Base-by-base conservation (phyloP, 257 asterid genomes). In the Rubia yunnanensis region DNA sequence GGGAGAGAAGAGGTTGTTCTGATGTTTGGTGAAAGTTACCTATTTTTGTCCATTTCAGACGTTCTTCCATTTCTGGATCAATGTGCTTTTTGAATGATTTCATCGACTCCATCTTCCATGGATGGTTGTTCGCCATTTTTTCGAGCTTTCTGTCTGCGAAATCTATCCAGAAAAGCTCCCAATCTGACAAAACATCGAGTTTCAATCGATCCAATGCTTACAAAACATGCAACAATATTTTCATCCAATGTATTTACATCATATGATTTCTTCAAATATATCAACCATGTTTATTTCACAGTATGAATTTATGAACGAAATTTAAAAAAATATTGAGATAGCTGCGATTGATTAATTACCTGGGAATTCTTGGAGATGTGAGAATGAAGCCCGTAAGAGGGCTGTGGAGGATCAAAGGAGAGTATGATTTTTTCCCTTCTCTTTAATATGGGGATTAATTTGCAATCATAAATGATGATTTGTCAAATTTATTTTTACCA, bases 51-150 rank as follows among this genome's bases (percentile, higher is more conserved):
- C 85, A 76, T 74, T 79, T 87, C 70, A 84, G 73, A 9, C 83
- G 82, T 26, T 87, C 95, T 61, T 90, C 97, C 17, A 76, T 83
- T 28, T 80, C 85, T 14, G 88, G 81, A 78, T 88, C 87, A 53
- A 86, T 69, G 78, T 87, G 92, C 64, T 72, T 74, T 71, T 68
- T 24, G 7, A 85, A 74, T 9, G 84, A 71, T 64, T 65, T 77
- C 56, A 77, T 69, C 1, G 91, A 75, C 71, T 77, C 80, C 52
- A 44, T 44, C 72, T 65, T 78, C 95, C 85, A 84, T 52, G 65
- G 72, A 13, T 73, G 78, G 73, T 83, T 85, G 73, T 78, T 53
- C 67, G 57, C 9, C 15, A 10, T 22, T 14, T 28, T 44, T 44
- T 27, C 64, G 58, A 66, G 28, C 5, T 39, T 13, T 53, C 4